Evolutionary conservation across 345 rosid genomes (phyloP).

Genomic region (Streptanthus diversifolius): DNA sequence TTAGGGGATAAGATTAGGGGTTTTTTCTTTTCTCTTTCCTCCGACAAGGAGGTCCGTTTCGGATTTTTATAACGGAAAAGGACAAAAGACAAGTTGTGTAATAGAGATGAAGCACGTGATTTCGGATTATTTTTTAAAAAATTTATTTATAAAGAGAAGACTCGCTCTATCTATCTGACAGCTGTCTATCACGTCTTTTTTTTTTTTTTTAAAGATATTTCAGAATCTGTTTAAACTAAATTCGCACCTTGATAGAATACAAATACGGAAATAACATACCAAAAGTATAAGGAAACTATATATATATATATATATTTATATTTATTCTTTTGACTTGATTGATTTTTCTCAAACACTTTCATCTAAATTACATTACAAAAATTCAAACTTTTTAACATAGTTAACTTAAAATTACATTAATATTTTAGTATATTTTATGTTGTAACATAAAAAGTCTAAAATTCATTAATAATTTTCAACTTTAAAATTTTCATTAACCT

Average conservation of each 20-base stretch:
- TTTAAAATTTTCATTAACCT: too few species aligned
- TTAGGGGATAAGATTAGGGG: too few species aligned
- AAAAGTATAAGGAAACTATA: not conserved
- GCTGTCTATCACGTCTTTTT: conserved; percentile 27
- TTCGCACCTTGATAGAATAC: not conserved
- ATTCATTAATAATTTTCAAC: too few species aligned
- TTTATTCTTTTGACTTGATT: too few species aligned
- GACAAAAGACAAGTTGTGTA: conserved; percentile 44
- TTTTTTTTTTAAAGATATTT: not conserved
- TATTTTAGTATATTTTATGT: too few species aligned
- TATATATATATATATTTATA: too few species aligned
- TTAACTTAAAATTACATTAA: too few species aligned
- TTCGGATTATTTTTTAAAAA: conserved; percentile 29
- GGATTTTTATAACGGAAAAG: not conserved
- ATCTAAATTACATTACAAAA: too few species aligned
- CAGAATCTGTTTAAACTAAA: not conserved
- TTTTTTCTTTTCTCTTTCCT: not conserved
- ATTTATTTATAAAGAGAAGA: not conserved
- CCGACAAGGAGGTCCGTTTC: conserved; percentile 1
- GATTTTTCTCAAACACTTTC: too few species aligned
- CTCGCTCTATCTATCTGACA: conserved; percentile 29
- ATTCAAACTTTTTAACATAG: too few species aligned
- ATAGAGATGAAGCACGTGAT: conserved; percentile 40
- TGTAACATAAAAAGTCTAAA: too few species aligned
- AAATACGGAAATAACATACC: not conserved